Percentiles rank a stretch among this genome's conserved stretches.
Evolutionary conservation across 768 basidiomycete species (phyloP).

Genomic region (Kwoniella botswanensis): DNA sequence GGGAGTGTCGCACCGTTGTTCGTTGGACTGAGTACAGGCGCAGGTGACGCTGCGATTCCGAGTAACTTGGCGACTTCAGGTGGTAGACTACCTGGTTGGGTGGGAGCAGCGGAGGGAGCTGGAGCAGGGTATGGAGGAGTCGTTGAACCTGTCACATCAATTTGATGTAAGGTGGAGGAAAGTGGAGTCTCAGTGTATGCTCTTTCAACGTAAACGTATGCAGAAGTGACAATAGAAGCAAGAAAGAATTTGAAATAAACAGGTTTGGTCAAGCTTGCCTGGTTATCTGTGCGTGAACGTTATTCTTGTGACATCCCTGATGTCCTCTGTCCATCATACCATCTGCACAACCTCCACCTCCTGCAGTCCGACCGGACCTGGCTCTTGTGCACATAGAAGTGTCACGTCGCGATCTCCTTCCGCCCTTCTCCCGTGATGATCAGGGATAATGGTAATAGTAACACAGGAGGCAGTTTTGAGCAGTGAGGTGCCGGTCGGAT

Average conservation of each 20-base stretch:
- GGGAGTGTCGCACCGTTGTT: neutral
- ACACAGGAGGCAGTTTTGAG: too few species aligned
- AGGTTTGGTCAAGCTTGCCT: constrained; percentile 8
- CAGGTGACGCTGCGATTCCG: constrained; percentile 24
- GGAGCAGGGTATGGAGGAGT: constrained; percentile 26
- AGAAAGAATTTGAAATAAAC: neutral
- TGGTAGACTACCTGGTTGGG: constrained; percentile 29
- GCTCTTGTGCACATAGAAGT: too few species aligned
- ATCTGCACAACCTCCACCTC: neutral
- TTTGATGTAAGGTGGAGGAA: constrained; percentile 3
- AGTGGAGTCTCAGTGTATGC: constrained; percentile 23
- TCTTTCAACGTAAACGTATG: constrained; percentile 8
- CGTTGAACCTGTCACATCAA: constrained; percentile 24
- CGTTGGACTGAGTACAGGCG: constrained; percentile 6
- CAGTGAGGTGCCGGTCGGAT: too few species aligned
- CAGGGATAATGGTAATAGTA: too few species aligned
- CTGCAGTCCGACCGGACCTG: too few species aligned
- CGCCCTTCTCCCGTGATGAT: too few species aligned
- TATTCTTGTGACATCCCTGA: neutral
- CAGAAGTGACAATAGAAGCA: neutral
- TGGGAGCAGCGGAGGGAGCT: constrained; percentile 1
- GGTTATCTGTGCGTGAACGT: constrained; percentile 11
- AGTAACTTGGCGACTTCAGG: constrained; percentile 46
- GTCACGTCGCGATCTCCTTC: too few species aligned
- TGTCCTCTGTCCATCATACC: neutral